phyloP scores from a whole-genome alignment of 2,329 filamentous ascomycete genomes.

The Xylariaceae sp. region DNA sequence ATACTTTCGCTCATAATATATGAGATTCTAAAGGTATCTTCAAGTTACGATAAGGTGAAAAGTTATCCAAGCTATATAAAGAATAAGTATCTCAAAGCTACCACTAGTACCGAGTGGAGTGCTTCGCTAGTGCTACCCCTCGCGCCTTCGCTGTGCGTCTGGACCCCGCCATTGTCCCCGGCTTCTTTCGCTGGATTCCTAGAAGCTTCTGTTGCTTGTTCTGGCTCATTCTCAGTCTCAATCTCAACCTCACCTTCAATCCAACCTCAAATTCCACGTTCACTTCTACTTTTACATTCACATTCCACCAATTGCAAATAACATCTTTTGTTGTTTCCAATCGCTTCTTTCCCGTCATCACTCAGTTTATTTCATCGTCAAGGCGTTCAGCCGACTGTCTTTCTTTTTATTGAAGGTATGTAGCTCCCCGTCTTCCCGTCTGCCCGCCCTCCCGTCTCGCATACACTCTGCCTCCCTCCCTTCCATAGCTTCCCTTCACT shows the following conservation, averaged over 20 bases:
- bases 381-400: background rate
- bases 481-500: background rate
- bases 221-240: slow-evolving; percentile 11
- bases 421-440: too few relatives aligned
- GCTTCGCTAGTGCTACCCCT: slow-evolving; percentile 7
- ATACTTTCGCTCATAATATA: too few relatives aligned
- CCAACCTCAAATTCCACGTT: too few relatives aligned
- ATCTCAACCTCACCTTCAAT: background rate
- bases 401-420: too few relatives aligned
- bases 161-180: slow-evolving; percentile 5
- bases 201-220: slow-evolving; percentile 20
- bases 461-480: background rate
- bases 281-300: too few relatives aligned
- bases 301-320: slow-evolving; percentile 1
- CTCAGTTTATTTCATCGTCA: background rate
- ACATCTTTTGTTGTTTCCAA: background rate
- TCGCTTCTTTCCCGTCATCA: background rate
- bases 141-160: background rate
- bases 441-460: too few relatives aligned
- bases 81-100: background rate
- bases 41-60: too few relatives aligned
- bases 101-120: background rate
- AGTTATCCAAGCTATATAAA: too few relatives aligned
- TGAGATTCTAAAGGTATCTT: too few relatives aligned
- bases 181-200: slow-evolving; percentile 13